Conservation (phyloP, 73 alveolate genomes). For the Uronychia setigera region DNA sequence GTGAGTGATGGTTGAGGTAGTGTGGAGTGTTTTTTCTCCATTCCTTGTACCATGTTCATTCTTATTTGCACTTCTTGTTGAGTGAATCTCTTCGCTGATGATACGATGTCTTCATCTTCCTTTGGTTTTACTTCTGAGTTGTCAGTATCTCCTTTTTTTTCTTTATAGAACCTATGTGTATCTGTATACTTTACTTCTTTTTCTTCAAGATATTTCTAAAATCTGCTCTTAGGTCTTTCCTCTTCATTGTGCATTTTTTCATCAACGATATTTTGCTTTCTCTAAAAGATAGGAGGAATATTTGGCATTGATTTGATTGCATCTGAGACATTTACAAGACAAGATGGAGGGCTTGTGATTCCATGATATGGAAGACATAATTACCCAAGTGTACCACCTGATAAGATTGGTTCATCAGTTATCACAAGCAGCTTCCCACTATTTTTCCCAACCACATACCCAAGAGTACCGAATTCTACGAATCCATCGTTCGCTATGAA, state of each 20-base stretch:
- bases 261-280: not conserved
- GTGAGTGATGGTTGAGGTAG: too few relatives aligned
- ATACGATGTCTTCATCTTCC: too few relatives aligned
- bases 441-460: not conserved
- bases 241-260: not conserved
- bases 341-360: not conserved
- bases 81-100: not conserved
- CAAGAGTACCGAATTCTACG: not conserved
- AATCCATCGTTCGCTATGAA: not conserved
- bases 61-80: not conserved
- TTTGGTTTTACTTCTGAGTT: not conserved
- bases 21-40: not conserved
- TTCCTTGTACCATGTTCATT: not conserved
- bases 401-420: not conserved
- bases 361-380: not conserved
- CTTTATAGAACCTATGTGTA: not conserved
- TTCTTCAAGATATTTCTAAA: not conserved
- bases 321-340: not conserved
- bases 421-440: not conserved
- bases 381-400: not conserved
- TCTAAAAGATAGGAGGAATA: too few relatives aligned
- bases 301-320: too few relatives aligned
- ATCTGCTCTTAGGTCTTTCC: not conserved
- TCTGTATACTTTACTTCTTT: not conserved
- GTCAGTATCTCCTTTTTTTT: conserved; percentile 3